Evolutionary conservation across 177 flowering plant species (phyloP).

Genomic region (Vitis hybrid): DNA sequence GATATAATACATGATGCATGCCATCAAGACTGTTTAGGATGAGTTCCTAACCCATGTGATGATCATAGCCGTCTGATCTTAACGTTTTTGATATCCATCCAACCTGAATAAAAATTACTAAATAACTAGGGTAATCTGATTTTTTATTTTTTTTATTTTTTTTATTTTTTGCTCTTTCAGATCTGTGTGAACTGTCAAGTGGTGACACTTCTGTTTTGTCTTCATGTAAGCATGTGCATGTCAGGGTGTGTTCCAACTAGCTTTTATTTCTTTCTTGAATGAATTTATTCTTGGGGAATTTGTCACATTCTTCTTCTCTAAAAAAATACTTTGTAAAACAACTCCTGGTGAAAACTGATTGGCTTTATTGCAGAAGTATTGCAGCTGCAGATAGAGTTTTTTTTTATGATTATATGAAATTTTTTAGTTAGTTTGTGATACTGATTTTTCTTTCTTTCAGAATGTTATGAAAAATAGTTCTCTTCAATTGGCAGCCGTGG

Average conservation of each 20-base stretch:
- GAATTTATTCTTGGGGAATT: not conserved
- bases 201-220: not conserved
- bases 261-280: not conserved
- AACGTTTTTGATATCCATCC: too few species aligned
- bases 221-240: not conserved
- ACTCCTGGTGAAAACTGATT: not conserved
- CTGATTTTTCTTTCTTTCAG: constrained; percentile 30
- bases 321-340: not conserved
- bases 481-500: constrained; percentile 62
- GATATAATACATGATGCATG: too few species aligned
- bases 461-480: constrained; percentile 55
- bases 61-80: too few species aligned
- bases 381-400: not conserved
- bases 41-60: too few species aligned
- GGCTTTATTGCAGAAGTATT: not conserved
- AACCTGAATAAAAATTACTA: too few species aligned
- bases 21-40: too few species aligned
- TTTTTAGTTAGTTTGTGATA: not conserved
- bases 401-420: not conserved
- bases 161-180: not conserved
- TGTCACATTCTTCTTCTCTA: not conserved
- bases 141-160: not conserved
- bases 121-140: not conserved
- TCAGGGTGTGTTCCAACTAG: not conserved
- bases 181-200: not conserved